These are phyloP conservation scores for Erysimum cheiranthoides DNA, from an alignment of 345 rosid genomes.

Conservation along the genomic window DNA sequence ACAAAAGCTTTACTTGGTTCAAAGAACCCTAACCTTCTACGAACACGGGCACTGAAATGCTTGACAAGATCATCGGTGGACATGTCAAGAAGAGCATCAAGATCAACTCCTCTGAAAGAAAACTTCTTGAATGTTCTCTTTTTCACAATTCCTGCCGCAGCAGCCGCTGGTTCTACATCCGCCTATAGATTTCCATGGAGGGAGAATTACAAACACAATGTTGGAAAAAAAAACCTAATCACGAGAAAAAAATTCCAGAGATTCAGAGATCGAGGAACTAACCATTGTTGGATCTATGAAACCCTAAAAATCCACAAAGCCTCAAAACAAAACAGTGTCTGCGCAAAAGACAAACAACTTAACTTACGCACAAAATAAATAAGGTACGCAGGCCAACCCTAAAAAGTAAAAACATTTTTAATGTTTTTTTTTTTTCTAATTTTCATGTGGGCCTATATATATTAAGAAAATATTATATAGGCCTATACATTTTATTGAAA, in stretches of 20 bases:
- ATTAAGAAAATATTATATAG: too few species aligned
- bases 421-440: not conserved
- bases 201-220: not conserved
- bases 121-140: constrained; percentile 87
- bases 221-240: not conserved
- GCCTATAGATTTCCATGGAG: constrained; percentile 40
- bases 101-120: constrained; percentile 74
- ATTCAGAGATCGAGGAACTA: not conserved
- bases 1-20: not conserved
- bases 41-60: constrained; percentile 63
- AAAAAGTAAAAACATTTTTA: not conserved
- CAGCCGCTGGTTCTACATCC: constrained; percentile 54
- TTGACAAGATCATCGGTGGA: constrained; percentile 73
- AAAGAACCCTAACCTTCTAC: constrained; percentile 55
- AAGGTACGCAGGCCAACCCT: constrained; percentile 7
- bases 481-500: too few species aligned
- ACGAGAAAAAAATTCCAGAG: not conserved
- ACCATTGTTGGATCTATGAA: constrained; percentile 31
- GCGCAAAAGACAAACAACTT: constrained; percentile 32
- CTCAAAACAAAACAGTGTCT: constrained; percentile 5
- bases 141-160: constrained; percentile 53
- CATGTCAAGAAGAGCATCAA: constrained; percentile 78
- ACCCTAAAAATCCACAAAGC: not conserved
- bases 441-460: not conserved
- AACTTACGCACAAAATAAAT: constrained; percentile 2